Evolutionary conservation across 129 eudicot species (phyloP), one percentile per base, ranked within the genome.

Genomic region (Solidago caesia): DNA sequence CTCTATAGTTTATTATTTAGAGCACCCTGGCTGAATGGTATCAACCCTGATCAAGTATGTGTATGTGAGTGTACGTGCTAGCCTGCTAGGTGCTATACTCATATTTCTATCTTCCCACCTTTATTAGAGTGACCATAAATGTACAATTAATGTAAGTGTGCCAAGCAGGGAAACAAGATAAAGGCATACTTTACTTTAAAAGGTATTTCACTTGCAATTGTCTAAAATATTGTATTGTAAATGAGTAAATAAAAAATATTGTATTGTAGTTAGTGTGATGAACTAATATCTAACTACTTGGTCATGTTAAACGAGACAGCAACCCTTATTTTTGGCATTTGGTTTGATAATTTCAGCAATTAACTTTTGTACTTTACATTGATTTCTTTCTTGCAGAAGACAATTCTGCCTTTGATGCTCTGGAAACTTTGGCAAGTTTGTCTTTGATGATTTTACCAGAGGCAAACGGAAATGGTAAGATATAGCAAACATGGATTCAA

Each of bases 341-440:
- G 49, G 43, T 25, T 16, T 52, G 43, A 55, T 29, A 46, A 21
- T 44, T 67, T 26, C 67, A 47, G 53, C 53, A 7, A 69, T 69
- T 69, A 53, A 77, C 27, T 58, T 66, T 61, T 41, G 67, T 57
- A 33, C 6, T 60, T 78, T 21, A 44, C 63, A 49, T 51, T 49
- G 33, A 45, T 41, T 73, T 60, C 53, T 70, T 78, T 67, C 78
- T 45, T 82, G 81, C 51, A 94, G 98, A 90, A 85, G 96, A 94
- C 67, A 84, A 41, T 63, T 76, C 90, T 80, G 86, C 89, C 45
- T 85, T 94, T 56, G 91, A 91, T 78, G 97, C 98, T n/a, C 59
- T 94, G 79, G 93, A 94, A 78, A 73, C 96, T 47, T 82, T 94
- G 79, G 97, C 97, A 70, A 91, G 89, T 91, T 73, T 91, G 88